Evolutionary conservation across 2,329 filamentous ascomycete species (phyloP).

Genomic region (Tolypocladium amazonense): DNA sequence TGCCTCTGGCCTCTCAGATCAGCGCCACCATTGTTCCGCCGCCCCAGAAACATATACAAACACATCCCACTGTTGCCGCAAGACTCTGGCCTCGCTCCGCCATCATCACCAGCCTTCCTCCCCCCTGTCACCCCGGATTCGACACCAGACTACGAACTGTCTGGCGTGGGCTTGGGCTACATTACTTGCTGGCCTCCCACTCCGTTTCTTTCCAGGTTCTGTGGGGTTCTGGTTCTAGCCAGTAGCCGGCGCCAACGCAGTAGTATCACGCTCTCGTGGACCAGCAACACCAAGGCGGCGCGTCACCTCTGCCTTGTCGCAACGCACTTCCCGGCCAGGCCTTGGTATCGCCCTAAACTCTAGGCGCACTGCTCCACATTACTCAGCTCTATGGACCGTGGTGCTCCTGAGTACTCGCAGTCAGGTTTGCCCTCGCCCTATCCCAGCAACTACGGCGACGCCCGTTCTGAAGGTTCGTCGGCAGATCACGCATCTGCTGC

Average conservation of each 20-base stretch:
- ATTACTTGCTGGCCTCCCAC: constrained; percentile 12
- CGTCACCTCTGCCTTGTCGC: not conserved
- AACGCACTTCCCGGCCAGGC: constrained; percentile 6
- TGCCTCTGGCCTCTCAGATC: not conserved
- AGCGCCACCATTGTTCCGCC: constrained; percentile 18
- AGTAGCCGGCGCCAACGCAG: constrained; percentile 23
- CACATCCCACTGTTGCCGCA: constrained; percentile 18
- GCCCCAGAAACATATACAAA: constrained; percentile 22
- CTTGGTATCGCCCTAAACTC: not conserved
- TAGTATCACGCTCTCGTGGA: constrained; percentile 20
- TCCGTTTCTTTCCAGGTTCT: constrained; percentile 15
- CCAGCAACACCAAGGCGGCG: constrained; percentile 6
- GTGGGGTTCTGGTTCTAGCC: constrained; percentile 22
- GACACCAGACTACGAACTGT: constrained; percentile 14
- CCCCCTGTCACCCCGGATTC: constrained; percentile 12
- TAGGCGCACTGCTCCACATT: constrained; percentile 6
- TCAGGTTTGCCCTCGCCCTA: constrained; percentile 76
- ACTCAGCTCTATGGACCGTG: constrained; percentile 43
- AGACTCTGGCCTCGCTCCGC: constrained; percentile 8
- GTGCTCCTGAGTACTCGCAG: constrained; percentile 69
- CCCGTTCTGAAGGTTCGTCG: constrained; percentile 74
- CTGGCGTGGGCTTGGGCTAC: constrained; percentile 22
- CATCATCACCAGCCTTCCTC: constrained; percentile 11
- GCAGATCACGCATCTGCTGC: constrained; percentile 92
- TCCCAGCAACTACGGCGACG: constrained; percentile 53